phyloP scores from a whole-genome alignment of 2,329 filamentous ascomycete genomes.

The Pestalotiopsis sp. region DNA sequence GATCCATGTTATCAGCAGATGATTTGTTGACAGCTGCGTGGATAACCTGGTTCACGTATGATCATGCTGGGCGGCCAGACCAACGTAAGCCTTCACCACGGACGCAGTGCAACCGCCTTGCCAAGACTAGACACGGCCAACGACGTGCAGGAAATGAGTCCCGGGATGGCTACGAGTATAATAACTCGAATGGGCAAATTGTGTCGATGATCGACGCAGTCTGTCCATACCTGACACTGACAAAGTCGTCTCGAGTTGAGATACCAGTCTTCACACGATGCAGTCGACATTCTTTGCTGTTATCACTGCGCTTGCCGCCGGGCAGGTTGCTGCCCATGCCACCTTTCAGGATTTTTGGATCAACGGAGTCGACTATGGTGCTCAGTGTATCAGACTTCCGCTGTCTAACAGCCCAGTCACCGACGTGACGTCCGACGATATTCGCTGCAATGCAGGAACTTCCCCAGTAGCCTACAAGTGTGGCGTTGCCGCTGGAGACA shows the following conservation, averaged over 20 bases:
- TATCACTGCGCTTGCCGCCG: conserved; percentile 33
- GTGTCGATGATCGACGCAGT: neutral
- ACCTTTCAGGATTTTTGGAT: conserved; percentile 57
- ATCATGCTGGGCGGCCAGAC: neutral
- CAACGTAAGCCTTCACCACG: conserved; percentile 2
- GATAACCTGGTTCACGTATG: neutral
- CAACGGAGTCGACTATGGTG: conserved; percentile 40
- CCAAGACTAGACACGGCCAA: conserved; percentile 9
- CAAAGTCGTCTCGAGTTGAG: neutral
- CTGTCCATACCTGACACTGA: neutral
- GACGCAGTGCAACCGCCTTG: conserved; percentile 9
- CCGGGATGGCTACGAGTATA: conserved; percentile 1
- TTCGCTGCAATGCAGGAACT: conserved; percentile 44
- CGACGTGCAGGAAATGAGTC: neutral
- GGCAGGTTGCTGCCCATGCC: conserved; percentile 48
- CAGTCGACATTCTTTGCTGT: conserved; percentile 31
- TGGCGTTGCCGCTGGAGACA: conserved; percentile 33
- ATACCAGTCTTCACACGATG: conserved; percentile 25
- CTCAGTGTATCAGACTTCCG: conserved; percentile 26
- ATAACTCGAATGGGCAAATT: neutral
- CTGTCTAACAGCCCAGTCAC: conserved; percentile 46
- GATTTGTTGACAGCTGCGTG: neutral
- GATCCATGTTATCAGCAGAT: neutral
- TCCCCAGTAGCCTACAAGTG: conserved; percentile 36
- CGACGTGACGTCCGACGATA: conserved; percentile 39